Evolutionary conservation across 2,329 filamentous ascomycete genomes (phyloP).

Genomic region (Piedraia hortae): DNA sequence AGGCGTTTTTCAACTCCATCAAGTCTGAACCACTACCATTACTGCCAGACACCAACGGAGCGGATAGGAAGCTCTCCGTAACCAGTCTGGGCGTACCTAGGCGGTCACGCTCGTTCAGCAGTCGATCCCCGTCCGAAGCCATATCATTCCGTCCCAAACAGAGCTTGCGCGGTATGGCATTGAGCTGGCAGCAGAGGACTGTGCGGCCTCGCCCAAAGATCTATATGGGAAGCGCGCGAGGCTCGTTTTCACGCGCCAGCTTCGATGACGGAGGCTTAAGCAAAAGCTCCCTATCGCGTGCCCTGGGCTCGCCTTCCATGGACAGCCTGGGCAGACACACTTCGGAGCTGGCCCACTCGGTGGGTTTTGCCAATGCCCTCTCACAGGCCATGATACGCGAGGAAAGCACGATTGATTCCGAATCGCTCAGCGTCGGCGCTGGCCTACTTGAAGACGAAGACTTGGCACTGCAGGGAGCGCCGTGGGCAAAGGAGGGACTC

Average conservation of each 20-base stretch:
- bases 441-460: constrained; percentile 67
- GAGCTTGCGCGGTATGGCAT: constrained; percentile 34
- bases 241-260: constrained; percentile 78
- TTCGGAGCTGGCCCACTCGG: constrained; percentile 77
- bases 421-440: constrained; percentile 6
- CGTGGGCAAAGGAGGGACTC: constrained; percentile 93
- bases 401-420: constrained; percentile 20
- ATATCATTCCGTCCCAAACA: constrained; percentile 34
- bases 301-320: constrained; percentile 72
- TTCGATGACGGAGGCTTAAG: constrained; percentile 78
- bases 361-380: constrained; percentile 88
- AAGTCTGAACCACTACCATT: constrained; percentile 64
- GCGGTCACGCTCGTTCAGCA: constrained; percentile 68
- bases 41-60: constrained; percentile 27
- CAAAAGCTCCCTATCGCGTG: constrained; percentile 73
- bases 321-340: constrained; percentile 61
- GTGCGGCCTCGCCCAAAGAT: constrained; percentile 54
- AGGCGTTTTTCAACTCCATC: constrained; percentile 76
- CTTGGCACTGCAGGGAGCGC: constrained; percentile 72
- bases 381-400: constrained; percentile 93
- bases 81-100: constrained; percentile 30
- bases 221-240: constrained; percentile 53
- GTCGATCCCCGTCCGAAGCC: constrained; percentile 72
- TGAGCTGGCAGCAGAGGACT: constrained; percentile 51
- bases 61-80: constrained; percentile 30